Percentiles rank a stretch among this genome's conserved stretches.
Conservation (phyloP, 148 eudicot genomes). For the Cornus suecica region DNA sequence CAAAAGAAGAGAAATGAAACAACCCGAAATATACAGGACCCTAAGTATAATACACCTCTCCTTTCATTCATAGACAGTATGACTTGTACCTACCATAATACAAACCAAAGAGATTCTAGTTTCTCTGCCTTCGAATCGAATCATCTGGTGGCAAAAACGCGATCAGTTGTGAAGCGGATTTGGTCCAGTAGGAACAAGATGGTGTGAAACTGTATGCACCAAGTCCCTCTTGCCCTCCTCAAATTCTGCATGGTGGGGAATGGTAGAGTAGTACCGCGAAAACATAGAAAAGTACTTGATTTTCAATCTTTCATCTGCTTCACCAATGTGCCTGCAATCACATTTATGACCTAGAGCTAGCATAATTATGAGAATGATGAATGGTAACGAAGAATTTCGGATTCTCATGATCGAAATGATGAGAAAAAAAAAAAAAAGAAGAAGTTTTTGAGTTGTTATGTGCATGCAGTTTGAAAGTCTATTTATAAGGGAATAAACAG, state of each 20-base stretch:
- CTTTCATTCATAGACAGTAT: not conserved
- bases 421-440: not conserved
- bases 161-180: conserved; percentile 16
- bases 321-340: not conserved
- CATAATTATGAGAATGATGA: not conserved
- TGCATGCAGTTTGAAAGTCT: not conserved
- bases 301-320: not conserved
- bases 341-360: not conserved
- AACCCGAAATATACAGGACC: too few relatives aligned
- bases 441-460: not conserved
- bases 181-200: conserved; percentile 10
- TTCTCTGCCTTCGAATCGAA: not conserved
- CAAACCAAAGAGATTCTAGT: not conserved
- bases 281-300: not conserved
- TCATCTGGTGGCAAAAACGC: not conserved
- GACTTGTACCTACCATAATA: not conserved
- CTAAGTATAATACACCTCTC: not conserved
- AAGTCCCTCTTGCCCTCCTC: not conserved
- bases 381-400: not conserved
- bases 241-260: not conserved
- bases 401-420: not conserved
- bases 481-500: not conserved
- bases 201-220: conserved; percentile 7
- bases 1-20: not conserved
- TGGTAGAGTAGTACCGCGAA: not conserved